Conservation (phyloP, 352 stramenopile species). For the Elongisporangium undulatum region DNA sequence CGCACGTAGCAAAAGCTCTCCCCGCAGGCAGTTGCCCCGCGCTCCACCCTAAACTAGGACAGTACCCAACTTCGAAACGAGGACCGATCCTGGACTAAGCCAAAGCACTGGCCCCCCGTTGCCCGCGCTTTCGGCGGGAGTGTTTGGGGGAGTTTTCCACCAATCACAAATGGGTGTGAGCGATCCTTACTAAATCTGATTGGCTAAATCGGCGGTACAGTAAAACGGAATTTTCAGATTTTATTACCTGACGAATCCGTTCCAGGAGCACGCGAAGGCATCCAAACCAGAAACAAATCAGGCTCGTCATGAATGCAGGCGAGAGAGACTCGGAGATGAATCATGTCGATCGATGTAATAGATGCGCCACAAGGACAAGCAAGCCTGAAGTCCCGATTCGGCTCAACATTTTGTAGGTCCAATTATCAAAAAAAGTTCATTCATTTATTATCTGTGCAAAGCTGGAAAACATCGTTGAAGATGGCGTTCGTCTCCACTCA, state of each 20-base stretch:
- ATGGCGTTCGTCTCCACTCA: neutral
- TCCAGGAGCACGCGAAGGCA: neutral
- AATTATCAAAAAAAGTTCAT: neutral
- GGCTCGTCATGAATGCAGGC: no score
- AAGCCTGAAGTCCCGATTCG: no score
- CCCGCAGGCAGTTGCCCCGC: neutral
- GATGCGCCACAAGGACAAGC: neutral
- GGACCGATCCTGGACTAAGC: neutral
- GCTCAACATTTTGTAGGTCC: neutral
- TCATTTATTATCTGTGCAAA: neutral
- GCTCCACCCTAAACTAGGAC: slow-evolving; percentile 4
- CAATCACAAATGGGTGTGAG: neutral
- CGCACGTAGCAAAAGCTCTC: slow-evolving; percentile 5
- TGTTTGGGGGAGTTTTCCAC: neutral
- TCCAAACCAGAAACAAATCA: neutral
- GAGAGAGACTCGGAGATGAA: neutral
- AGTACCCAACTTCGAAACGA: neutral
- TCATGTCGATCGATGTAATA: neutral
- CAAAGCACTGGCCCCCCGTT: neutral
- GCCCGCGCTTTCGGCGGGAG: neutral
- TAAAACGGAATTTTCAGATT: neutral
- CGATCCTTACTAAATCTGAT: neutral
- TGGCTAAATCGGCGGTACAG: neutral
- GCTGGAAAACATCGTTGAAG: neutral
- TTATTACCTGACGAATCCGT: neutral